phyloP scores from a whole-genome alignment of 306 rosid species.

The Betula pendula region DNA sequence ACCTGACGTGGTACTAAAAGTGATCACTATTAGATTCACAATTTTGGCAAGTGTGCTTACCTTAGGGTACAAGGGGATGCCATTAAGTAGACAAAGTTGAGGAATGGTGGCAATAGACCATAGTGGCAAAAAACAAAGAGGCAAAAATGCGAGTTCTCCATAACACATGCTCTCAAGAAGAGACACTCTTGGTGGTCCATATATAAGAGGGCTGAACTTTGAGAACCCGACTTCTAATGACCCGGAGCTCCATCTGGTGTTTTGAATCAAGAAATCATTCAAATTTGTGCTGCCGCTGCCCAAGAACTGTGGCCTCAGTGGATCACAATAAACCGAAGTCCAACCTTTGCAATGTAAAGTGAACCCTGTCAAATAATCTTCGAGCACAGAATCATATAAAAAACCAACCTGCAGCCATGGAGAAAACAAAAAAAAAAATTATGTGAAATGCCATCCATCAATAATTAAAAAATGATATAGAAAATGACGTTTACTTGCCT shows the following conservation, averaged over 20 bases:
- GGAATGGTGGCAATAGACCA: slow-evolving; percentile 67
- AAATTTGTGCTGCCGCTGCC: slow-evolving; percentile 55
- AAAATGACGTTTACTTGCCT: slow-evolving; percentile 42
- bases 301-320: slow-evolving; percentile 61
- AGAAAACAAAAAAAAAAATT: neutral
- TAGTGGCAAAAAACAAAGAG: slow-evolving; percentile 37
- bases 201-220: slow-evolving; percentile 59
- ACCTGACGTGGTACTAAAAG: too few relatives aligned
- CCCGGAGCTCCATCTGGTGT: slow-evolving; percentile 61
- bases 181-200: slow-evolving; percentile 45
- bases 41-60: too few relatives aligned
- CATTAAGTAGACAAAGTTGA: slow-evolving; percentile 56
- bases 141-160: slow-evolving; percentile 36
- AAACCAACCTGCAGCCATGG: slow-evolving; percentile 65
- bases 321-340: slow-evolving; percentile 56
- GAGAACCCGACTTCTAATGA: slow-evolving; percentile 54
- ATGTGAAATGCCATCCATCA: neutral
- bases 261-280: slow-evolving; percentile 63
- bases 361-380: slow-evolving; percentile 63
- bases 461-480: too few relatives aligned
- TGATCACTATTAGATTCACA: too few relatives aligned
- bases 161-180: slow-evolving; percentile 50
- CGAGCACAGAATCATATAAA: slow-evolving; percentile 48
- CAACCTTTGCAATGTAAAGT: slow-evolving; percentile 63
- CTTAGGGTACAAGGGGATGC: slow-evolving; percentile 64